Conservation (phyloP, 2,329 filamentous ascomycete genomes). For the Apiospora sp. region DNA sequence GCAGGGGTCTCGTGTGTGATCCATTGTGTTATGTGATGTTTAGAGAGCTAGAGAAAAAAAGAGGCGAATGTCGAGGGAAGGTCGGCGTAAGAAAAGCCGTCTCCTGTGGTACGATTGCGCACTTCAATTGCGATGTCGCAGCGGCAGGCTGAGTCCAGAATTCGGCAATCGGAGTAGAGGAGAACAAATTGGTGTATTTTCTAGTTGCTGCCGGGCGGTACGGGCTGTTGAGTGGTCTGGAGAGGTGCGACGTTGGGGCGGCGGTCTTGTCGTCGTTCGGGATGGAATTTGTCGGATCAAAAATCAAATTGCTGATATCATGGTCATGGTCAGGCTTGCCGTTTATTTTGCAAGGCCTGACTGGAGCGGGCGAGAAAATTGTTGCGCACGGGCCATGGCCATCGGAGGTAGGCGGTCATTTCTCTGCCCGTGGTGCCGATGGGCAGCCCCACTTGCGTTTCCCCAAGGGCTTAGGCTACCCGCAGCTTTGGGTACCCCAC, state of each 20-base stretch:
- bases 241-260: background rate
- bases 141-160: background rate
- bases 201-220: background rate
- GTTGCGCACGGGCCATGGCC: slow-evolving; percentile 28
- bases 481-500: background rate
- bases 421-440: slow-evolving; percentile 19
- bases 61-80: background rate
- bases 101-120: background rate
- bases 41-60: background rate
- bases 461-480: background rate
- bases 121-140: slow-evolving; percentile 8
- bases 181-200: background rate
- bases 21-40: slow-evolving; percentile 63
- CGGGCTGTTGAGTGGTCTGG: background rate
- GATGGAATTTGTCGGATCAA: background rate
- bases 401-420: background rate
- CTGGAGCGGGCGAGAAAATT: slow-evolving; percentile 29
- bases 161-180: too few relatives aligned
- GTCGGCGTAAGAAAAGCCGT: background rate
- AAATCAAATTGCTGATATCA: slow-evolving; percentile 5
- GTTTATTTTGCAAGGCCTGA: background rate
- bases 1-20: slow-evolving; percentile 96
- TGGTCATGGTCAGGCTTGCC: background rate
- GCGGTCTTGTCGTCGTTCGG: background rate
- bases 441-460: background rate